A percentile compares a stretch with the other conserved stretches of the same genome.
phyloP scores from a whole-genome alignment of 129 eudicot species.

The Chrysanthemum lavandulifolium region DNA sequence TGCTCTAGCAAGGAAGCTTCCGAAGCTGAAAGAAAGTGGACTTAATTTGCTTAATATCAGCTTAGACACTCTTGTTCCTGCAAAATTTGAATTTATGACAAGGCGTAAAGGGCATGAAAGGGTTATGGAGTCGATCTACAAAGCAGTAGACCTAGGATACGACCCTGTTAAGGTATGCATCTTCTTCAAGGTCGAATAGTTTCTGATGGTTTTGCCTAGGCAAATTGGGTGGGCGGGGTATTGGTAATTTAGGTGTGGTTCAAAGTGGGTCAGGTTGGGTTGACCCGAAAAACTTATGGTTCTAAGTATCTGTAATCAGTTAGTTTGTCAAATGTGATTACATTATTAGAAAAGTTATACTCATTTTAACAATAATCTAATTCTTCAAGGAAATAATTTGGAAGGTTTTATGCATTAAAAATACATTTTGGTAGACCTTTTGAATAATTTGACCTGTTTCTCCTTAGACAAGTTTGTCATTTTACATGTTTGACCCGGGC shows the following conservation, averaged over 20 bases:
- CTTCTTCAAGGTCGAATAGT: background rate
- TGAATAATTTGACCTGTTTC: background rate
- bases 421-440: background rate
- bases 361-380: background rate
- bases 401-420: slow-evolving; percentile 6
- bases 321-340: background rate
- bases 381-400: background rate
- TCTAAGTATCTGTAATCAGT: background rate
- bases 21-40: slow-evolving; percentile 73
- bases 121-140: slow-evolving; percentile 76
- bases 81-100: slow-evolving; percentile 93
- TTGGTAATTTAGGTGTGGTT: background rate
- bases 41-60: slow-evolving; percentile 81
- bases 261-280: background rate
- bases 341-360: background rate
- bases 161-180: slow-evolving; percentile 82
- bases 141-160: slow-evolving; percentile 78
- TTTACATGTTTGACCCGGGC: background rate
- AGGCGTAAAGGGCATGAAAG: slow-evolving; percentile 89
- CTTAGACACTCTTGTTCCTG: slow-evolving; percentile 90
- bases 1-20: slow-evolving; percentile 67
- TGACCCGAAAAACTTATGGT: background rate
- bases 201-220: slow-evolving; percentile 1
- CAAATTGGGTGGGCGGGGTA: background rate
- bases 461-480: background rate